These are phyloP conservation scores for Suhomyces kilbournensis DNA, from an alignment of 805 yeast species.

Conservation along the genomic window DNA sequence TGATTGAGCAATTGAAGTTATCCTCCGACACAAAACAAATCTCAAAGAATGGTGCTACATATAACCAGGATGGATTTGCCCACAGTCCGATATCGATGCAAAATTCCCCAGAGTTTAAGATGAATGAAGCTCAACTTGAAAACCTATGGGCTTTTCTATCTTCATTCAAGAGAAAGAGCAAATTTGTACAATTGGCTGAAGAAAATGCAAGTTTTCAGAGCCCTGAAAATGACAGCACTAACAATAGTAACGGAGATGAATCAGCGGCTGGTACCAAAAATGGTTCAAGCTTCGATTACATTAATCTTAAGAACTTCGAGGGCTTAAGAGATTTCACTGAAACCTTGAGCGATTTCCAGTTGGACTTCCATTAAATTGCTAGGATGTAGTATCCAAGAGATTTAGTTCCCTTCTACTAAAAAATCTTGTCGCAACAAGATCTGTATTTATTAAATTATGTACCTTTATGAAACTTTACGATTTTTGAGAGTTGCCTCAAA, in stretches of 20 bases:
- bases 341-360: background rate
- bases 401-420: too few relatives aligned
- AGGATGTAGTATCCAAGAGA: too few relatives aligned
- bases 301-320: background rate
- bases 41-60: background rate
- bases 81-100: background rate
- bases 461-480: too few relatives aligned
- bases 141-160: background rate
- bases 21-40: background rate
- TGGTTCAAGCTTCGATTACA: background rate
- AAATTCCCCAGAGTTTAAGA: background rate
- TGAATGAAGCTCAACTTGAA: background rate
- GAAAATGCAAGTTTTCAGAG: background rate
- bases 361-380: background rate
- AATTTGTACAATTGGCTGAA: background rate
- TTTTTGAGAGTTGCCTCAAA: too few relatives aligned
- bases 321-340: background rate
- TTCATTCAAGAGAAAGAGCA: background rate
- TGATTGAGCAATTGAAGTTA: background rate
- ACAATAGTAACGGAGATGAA: background rate
- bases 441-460: too few relatives aligned
- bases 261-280: background rate
- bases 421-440: background rate
- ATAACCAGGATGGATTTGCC: background rate
- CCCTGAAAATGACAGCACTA: background rate